Evolutionary conservation across 805 yeast genomes (phyloP), one percentile per base, ranked within the genome.

Genomic region (Yarrowia alimentaria): DNA sequence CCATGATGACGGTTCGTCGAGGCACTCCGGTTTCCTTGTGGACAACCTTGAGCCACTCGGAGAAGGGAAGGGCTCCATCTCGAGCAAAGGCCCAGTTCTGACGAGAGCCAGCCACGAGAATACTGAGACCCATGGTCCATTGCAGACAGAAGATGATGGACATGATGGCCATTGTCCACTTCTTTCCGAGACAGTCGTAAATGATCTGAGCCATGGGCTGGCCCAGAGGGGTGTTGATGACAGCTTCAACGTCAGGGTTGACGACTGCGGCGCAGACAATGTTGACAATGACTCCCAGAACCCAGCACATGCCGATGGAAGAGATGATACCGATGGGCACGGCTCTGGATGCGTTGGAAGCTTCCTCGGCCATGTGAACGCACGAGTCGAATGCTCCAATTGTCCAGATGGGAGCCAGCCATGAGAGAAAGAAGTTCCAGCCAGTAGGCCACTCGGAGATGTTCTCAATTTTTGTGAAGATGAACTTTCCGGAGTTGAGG

Each of bases 61-160:
- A 73, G 55, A 80, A 68, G 7, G 90, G 90, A 52, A 83, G 71
- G 12, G 88, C 89, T 58, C 81, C 80, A 63, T 83, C 91, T 68
- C 91, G 76, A 31, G 86, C 80, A 64, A 82, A 80, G 1, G 88
- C 87, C 80, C 84, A 83, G 43, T 80, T 72, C 63, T 82, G 88
- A 64, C 89, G 75, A 5, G 85, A 80, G 6, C 77, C 74, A 9
- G 87, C 86, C 40, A 80, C 73, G 40, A 80, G 67, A 51, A 77
- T 73, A 3, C 83, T 78, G 18, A 78, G 72, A 13, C 84, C 83
- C 86, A 81, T 82, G 50, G 81, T 66, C 64, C 76, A 79, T 62
- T 81, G 86, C 17, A 84, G 79, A 55, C 73, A 61, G 8, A 80
- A 74, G 61, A 80, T 75, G 45, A 81, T 57, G 3, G 78, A 57